Base-by-base conservation (phyloP, 805 yeast species). In the Schwanniomyces pseudopolymorphus region DNA sequence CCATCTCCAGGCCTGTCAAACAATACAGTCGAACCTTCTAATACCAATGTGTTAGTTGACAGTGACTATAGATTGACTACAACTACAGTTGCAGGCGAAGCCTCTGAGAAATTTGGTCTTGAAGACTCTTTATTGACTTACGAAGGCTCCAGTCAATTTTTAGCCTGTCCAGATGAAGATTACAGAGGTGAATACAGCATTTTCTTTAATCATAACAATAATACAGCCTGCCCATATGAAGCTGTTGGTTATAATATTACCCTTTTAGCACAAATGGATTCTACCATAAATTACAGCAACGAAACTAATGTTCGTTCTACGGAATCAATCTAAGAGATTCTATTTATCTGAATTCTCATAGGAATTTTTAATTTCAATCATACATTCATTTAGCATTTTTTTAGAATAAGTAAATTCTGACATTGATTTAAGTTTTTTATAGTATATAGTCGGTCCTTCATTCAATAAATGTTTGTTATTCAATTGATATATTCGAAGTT, bases 201-300 rank as follows among this genome's bases (percentile, higher is more conserved):
- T 9, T 64, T 58, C 55, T 61, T 58, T 48, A 45, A 40, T 21
- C 21, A 44, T 10, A 43, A 43, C 42, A 57, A 61, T 54, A 57
- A 59, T 46, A 33, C 46, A 33, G 60, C 64, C 7, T 33, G 36
- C n/a, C 63, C 69, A 36, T 64, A 64, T 3, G 55, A 56, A 17
- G 54, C 58, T 16, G 42, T 52, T 14, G 73, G 72, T 16, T 66
- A 62, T 53, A 58, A 61, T 28, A 56, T 68, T 14, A 58, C 59
- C 31, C 63, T 68, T 52, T 45, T 61, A 46, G 69, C 65, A 17
- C 69, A 68, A 48, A 53, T 60, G 11, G 63, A 63, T 19, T 63
- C 66, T 11, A 55, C 66, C 33, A 48, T 64, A 27, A 57, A 63
- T 52, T 68, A 61, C 56, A 58, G 54, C 46, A 66, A 66, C 10